Percentiles rank a stretch among this genome's conserved stretches.
Conservation (phyloP, 805 yeast species). For the Kazachstania africana region DNA sequence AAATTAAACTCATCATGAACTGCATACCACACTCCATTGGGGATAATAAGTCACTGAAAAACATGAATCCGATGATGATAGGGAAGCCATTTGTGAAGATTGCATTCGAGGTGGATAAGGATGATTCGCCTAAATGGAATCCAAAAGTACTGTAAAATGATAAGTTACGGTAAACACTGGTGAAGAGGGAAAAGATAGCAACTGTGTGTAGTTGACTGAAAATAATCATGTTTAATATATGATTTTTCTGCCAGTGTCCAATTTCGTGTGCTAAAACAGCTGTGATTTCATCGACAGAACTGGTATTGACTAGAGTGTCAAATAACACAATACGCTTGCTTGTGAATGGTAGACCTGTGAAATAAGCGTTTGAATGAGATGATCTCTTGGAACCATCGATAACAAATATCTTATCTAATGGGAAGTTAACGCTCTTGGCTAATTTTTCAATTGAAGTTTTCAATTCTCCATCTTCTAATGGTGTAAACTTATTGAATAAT, state of each 20-base stretch:
- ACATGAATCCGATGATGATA: slow-evolving; percentile 64
- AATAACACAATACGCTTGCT: slow-evolving; percentile 81
- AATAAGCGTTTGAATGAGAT: slow-evolving; percentile 93
- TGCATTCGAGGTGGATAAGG: slow-evolving; percentile 4
- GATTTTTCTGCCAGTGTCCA: slow-evolving; percentile 94
- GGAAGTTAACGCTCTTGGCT: slow-evolving; percentile 69
- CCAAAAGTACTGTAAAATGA: slow-evolving; percentile 76
- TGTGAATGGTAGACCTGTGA: slow-evolving; percentile 92
- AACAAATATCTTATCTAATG: slow-evolving; percentile 73
- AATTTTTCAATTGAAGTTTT: slow-evolving; percentile 69
- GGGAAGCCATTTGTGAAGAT: slow-evolving; percentile 43
- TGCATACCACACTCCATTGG: slow-evolving; percentile 65
- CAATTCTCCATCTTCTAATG: slow-evolving; percentile 83
- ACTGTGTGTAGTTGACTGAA: slow-evolving; percentile 56
- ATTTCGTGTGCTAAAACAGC: slow-evolving; percentile 98
- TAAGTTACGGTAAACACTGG: slow-evolving; percentile 67
- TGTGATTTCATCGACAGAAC: slow-evolving; percentile 67
- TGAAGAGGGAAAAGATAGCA: slow-evolving; percentile 57
- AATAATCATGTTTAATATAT: slow-evolving; percentile 64
- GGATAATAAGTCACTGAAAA: slow-evolving; percentile 65
- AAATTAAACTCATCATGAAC: slow-evolving; percentile 54
- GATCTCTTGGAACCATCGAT: slow-evolving; percentile 97
- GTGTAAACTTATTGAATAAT: slow-evolving; percentile 79
- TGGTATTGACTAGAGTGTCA: slow-evolving; percentile 80
- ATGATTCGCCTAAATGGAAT: slow-evolving; percentile 30